A percentile compares a stretch with the other conserved stretches of the same genome.
Conservation (phyloP, 306 rosid species). For the Vigna hirtella region DNA sequence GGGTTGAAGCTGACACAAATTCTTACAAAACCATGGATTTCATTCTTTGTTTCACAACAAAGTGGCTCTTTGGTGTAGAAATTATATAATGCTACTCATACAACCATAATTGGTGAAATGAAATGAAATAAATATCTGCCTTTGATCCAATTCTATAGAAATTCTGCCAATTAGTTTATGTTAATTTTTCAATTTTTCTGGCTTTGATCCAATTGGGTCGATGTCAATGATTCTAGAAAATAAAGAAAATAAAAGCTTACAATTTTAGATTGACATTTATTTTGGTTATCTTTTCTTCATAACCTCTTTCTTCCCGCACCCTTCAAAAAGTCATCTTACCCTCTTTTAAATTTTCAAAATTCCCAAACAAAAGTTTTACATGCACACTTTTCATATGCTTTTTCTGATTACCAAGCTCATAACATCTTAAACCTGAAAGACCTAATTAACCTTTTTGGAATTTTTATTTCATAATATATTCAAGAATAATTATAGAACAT, state of each 20-base stretch:
- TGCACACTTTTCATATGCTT: too few relatives aligned
- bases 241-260: background rate
- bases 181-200: background rate
- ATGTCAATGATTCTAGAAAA: background rate
- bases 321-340: too few relatives aligned
- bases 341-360: too few relatives aligned
- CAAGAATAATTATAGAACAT: too few relatives aligned
- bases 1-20: constrained; percentile 38
- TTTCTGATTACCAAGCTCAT: too few relatives aligned
- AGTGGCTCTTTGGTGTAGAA: constrained; percentile 35
- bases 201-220: background rate
- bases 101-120: constrained; percentile 33
- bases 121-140: background rate
- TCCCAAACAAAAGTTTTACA: too few relatives aligned
- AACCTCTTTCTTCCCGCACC: too few relatives aligned
- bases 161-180: constrained; percentile 6
- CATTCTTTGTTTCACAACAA: constrained; percentile 30
- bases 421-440: too few relatives aligned
- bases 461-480: too few relatives aligned
- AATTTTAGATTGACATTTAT: too few relatives aligned
- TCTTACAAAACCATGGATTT: constrained; percentile 43
- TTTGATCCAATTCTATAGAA: constrained; percentile 1
- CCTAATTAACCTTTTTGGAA: too few relatives aligned
- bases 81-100: constrained; percentile 35
- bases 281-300: too few relatives aligned